Evolutionary conservation across 768 basidiomycete species (phyloP).

Genomic region (Amanita polypyramis): DNA sequence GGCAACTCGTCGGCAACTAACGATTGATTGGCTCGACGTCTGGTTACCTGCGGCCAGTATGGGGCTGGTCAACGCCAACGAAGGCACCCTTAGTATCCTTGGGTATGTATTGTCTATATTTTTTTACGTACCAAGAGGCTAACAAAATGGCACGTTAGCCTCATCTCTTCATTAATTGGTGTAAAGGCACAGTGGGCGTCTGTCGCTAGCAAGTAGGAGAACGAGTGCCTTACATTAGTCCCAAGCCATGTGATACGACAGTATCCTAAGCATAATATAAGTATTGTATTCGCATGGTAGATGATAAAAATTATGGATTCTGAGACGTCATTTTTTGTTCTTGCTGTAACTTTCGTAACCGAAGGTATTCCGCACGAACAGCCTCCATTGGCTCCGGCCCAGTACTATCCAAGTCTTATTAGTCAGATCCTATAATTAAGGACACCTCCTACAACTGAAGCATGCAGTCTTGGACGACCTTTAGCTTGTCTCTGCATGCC

Average conservation of each 20-base stretch:
- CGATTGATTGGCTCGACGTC: constrained; percentile 77
- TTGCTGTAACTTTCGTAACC: constrained; percentile 40
- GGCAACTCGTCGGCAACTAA: constrained; percentile 66
- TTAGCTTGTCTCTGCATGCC: constrained; percentile 66
- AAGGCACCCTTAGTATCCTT: constrained; percentile 75
- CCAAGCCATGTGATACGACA: no score
- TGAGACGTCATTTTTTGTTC: constrained; percentile 5
- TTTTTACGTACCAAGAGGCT: not conserved
- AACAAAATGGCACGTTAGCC: constrained; percentile 24
- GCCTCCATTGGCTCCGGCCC: constrained; percentile 64
- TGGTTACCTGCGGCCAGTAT: constrained; percentile 85
- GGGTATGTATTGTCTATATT: constrained; percentile 42
- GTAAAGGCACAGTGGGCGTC: constrained; percentile 55
- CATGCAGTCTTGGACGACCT: constrained; percentile 70
- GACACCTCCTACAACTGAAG: constrained; percentile 52
- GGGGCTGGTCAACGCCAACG: constrained; percentile 67
- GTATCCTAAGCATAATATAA: not conserved
- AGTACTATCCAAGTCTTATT: constrained; percentile 35
- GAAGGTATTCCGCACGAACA: constrained; percentile 64
- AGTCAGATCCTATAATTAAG: constrained; percentile 1
- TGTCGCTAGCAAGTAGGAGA: constrained; percentile 32
- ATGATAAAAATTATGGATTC: not conserved
- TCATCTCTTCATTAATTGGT: constrained; percentile 65
- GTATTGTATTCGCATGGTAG: not conserved
- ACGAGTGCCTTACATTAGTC: not conserved